Conservation (phyloP, 306 rosid species). For the Nissolia schottii region DNA sequence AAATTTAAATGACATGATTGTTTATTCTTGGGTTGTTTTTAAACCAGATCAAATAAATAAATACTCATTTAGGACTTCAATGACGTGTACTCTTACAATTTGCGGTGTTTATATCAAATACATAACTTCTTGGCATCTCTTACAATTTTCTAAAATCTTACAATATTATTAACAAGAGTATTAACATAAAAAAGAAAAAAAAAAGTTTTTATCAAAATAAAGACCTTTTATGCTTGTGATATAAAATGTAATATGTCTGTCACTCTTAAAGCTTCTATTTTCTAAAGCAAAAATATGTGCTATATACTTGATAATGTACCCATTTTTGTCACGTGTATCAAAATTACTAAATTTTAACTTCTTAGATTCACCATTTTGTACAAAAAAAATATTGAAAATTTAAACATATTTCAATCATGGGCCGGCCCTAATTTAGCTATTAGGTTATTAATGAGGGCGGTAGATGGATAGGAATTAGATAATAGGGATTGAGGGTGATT, state of each 20-base stretch:
- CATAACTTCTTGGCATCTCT: background rate
- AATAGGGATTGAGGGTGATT: no score
- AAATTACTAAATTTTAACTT: background rate
- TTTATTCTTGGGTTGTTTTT: background rate
- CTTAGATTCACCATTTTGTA: background rate
- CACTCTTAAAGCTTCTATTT: background rate
- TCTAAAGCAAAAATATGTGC: background rate
- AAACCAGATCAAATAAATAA: background rate
- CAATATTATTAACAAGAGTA: background rate
- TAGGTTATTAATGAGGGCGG: no score
- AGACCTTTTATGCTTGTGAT: background rate
- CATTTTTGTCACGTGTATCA: background rate
- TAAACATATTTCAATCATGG: background rate
- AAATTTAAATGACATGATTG: background rate
- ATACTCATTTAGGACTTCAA: background rate
- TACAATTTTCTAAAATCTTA: background rate
- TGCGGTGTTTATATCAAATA: no score
- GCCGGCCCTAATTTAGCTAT: no score
- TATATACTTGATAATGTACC: background rate
- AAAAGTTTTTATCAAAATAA: background rate
- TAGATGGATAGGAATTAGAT: no score
- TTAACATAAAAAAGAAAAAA: background rate
- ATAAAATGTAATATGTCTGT: background rate
- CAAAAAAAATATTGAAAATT: background rate
- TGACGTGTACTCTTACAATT: no score